Evolutionary conservation across 2,329 filamentous ascomycete species (phyloP).

Genomic region (Paecilomyces formosus): DNA sequence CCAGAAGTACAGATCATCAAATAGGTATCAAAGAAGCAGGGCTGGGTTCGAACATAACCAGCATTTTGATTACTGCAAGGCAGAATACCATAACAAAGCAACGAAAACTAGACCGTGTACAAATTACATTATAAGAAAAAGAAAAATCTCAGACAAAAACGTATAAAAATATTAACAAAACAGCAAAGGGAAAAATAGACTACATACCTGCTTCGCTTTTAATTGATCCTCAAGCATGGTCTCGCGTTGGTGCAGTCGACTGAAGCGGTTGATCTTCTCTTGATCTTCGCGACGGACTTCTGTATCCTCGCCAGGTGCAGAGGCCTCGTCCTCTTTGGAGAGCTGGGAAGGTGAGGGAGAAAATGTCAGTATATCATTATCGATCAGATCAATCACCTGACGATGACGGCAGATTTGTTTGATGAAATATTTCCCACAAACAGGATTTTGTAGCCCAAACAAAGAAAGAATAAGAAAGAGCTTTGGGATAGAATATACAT

Average conservation of each 20-base stretch:
- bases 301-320: conserved; percentile 68
- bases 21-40: neutral
- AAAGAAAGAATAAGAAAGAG: neutral
- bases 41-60: neutral
- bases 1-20: neutral
- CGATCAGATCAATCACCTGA: neutral
- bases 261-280: conserved; percentile 98
- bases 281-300: conserved; percentile 95
- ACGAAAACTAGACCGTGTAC: no score
- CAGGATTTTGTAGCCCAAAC: neutral
- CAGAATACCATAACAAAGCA: neutral
- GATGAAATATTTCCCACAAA: neutral
- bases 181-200: neutral
- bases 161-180: neutral
- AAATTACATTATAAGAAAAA: neutral
- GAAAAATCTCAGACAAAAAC: conserved; percentile 1
- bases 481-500: conserved; percentile 11
- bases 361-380: neutral
- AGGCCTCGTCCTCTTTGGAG: conserved; percentile 81
- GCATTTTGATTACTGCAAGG: neutral
- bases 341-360: conserved; percentile 50
- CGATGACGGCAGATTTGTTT: neutral
- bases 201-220: conserved; percentile 66
- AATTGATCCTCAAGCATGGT: conserved; percentile 71
- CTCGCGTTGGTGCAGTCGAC: conserved; percentile 83